phyloP scores from a whole-genome alignment of 352 stramenopile genomes.

The Aphanomyces stellatus region DNA sequence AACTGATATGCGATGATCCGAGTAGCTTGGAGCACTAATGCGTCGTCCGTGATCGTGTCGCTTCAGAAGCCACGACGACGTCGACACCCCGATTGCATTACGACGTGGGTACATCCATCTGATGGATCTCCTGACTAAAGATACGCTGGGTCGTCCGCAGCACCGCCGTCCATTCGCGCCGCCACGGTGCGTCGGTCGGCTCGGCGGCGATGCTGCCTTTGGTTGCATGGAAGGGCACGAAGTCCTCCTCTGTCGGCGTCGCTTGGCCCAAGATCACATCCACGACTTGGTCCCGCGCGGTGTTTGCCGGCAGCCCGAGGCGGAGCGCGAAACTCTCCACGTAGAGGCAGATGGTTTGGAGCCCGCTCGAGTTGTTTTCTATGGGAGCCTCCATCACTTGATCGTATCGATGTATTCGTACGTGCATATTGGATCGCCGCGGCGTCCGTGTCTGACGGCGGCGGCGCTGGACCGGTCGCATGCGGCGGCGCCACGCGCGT shows the following conservation, averaged over 20 bases:
- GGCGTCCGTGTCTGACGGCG: too few species aligned
- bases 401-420: too few species aligned
- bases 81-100: background rate
- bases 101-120: background rate
- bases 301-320: background rate
- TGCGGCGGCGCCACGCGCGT: background rate
- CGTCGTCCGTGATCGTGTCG: too few species aligned
- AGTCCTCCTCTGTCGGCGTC: too few species aligned
- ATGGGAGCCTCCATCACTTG: too few species aligned
- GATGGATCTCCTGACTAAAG: constrained; percentile 5
- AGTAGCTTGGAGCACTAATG: too few species aligned
- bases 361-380: constrained; percentile 3
- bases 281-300: background rate
- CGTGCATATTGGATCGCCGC: too few species aligned
- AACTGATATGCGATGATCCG: too few species aligned
- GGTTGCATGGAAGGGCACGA: too few species aligned
- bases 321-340: background rate
- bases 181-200: background rate
- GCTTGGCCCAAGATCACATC: constrained; percentile 3
- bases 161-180: background rate
- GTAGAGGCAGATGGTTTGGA: background rate
- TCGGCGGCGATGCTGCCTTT: too few species aligned
- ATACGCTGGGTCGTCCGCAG: background rate
- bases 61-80: background rate
- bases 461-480: too few species aligned